Evolutionary conservation across 805 yeast species (phyloP), one percentile per base, ranked within the genome.

Genomic region (Candida broadrunensis): DNA sequence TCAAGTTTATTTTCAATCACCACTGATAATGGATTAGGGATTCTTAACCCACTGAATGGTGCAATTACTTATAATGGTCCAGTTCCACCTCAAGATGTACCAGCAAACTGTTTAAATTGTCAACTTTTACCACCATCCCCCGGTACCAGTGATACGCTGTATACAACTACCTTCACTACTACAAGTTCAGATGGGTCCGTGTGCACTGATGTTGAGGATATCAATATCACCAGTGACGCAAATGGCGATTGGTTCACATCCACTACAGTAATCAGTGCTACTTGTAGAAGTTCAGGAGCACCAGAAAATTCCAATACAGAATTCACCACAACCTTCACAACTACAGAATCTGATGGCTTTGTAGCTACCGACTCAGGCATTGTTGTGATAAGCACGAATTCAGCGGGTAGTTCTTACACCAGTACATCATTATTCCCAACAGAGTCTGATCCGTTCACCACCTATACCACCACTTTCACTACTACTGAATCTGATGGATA

Each of bases 21-120:
- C 8, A 32, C 36, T 3, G 25, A 17, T 14, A 39, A 44, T 43
- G 57, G 52, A 27, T 39, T 42, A 31, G 58, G 52, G 43, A 32
- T 50, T 26, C 38, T 46, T 19, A 21, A 21, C 9, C 51, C 49
- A 6, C 13, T 26, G 15, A 38, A 38, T 24, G 9, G 9, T 21
- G 27, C 41, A n/a, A 24, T 38, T 5, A 17, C 26, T 8, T 38
- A 38, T 20, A 32, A 9, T 17, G 41, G 36, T 11, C 32, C 36
- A 5, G 19, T 15, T 3, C 41, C 41, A 14, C 14, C 16, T 11
- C 20, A 19, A 13, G n/a, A 18, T 12, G 23, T 27, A n/a, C 40
- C 40, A 11, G 12, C 35, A 4, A 23, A 14, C 13, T 37, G 40
- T 32, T 3, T 13, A 6, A 5, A 29, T 13, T 37, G 40, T 24